phyloP scores from a whole-genome alignment of 495 filamentous ascomycete species.

The Hypomontagnella submonticulosa region DNA sequence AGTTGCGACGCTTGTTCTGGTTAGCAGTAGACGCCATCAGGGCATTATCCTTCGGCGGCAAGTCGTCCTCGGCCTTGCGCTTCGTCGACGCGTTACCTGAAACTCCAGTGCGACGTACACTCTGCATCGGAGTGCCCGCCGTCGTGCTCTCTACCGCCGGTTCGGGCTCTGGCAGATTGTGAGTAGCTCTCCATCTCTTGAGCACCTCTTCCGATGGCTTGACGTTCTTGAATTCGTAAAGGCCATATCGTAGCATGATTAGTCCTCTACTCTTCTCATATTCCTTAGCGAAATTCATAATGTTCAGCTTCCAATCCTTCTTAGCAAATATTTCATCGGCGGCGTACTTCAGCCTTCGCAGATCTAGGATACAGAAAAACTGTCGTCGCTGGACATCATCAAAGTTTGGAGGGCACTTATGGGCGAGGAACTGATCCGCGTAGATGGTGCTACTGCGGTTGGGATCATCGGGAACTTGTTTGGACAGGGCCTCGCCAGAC shows the following conservation, averaged over 20 bases:
- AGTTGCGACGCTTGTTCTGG: slow-evolving; percentile 59
- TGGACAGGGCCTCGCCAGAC: slow-evolving; percentile 58
- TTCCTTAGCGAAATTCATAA: slow-evolving; percentile 63
- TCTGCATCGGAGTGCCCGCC: slow-evolving; percentile 12
- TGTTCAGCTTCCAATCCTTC: slow-evolving; percentile 65
- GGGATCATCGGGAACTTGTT: slow-evolving; percentile 56
- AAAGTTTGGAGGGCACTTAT: slow-evolving; percentile 59
- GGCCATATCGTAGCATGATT: slow-evolving; percentile 63
- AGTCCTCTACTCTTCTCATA: slow-evolving; percentile 64
- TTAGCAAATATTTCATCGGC: slow-evolving; percentile 62
- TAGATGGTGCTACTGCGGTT: slow-evolving; percentile 57
- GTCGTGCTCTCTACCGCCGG: slow-evolving; percentile 47
- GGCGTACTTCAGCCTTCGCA: slow-evolving; percentile 63
- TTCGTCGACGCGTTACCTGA: slow-evolving; percentile 46
- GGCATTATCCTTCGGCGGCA: slow-evolving; percentile 48
- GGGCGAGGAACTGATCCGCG: slow-evolving; percentile 60
- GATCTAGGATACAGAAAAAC: slow-evolving; percentile 65
- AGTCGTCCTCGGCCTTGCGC: slow-evolving; percentile 60
- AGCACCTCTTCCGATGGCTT: slow-evolving; percentile 59
- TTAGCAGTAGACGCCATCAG: slow-evolving; percentile 50
- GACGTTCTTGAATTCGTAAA: slow-evolving; percentile 65
- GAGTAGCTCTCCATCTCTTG: slow-evolving; percentile 60
- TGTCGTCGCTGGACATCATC: slow-evolving; percentile 61
- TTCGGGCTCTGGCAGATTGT: slow-evolving; percentile 53
- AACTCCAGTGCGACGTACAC: slow-evolving; percentile 11